Percentiles rank a stretch among this genome's conserved stretches.
phyloP scores from a whole-genome alignment of 495 filamentous ascomycete genomes.

The Letharia lupina region DNA sequence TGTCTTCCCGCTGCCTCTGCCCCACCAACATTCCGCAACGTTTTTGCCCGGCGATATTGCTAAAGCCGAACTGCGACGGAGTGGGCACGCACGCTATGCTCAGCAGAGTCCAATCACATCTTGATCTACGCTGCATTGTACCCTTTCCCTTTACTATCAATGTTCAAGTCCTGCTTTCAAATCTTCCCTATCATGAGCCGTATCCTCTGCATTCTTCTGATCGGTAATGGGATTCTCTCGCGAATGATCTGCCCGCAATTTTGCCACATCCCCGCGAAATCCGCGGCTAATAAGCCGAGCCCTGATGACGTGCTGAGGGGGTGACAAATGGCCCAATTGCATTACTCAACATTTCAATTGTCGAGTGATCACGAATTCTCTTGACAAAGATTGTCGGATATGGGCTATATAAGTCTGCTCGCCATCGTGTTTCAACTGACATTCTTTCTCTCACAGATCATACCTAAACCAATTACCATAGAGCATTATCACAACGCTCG shows the following conservation, averaged over 20 bases:
- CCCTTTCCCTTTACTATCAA: background rate
- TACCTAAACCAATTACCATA: background rate
- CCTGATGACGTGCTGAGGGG: slow-evolving; percentile 18
- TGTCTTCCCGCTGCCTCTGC: background rate
- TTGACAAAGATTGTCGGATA: background rate
- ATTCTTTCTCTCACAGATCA: no score
- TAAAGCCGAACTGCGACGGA: no score
- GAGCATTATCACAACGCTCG: background rate
- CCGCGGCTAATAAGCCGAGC: background rate
- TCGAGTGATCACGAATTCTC: slow-evolving; percentile 1
- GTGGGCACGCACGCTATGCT: background rate
- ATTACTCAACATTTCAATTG: background rate
- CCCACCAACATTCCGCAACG: background rate
- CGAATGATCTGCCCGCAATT: background rate
- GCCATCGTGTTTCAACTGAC: background rate
- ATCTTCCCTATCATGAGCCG: background rate
- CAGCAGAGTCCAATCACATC: background rate
- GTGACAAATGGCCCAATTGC: slow-evolving; percentile 8
- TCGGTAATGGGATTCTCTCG: background rate
- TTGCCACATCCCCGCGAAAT: slow-evolving; percentile 10
- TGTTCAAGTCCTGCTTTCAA: background rate
- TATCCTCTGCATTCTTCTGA: background rate
- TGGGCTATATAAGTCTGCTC: slow-evolving; percentile 9
- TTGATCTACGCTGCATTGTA: background rate
- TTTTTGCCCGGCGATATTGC: background rate